Evolutionary conservation across 768 basidiomycete species (phyloP).

Genomic region (Lactifluus subvellereus): DNA sequence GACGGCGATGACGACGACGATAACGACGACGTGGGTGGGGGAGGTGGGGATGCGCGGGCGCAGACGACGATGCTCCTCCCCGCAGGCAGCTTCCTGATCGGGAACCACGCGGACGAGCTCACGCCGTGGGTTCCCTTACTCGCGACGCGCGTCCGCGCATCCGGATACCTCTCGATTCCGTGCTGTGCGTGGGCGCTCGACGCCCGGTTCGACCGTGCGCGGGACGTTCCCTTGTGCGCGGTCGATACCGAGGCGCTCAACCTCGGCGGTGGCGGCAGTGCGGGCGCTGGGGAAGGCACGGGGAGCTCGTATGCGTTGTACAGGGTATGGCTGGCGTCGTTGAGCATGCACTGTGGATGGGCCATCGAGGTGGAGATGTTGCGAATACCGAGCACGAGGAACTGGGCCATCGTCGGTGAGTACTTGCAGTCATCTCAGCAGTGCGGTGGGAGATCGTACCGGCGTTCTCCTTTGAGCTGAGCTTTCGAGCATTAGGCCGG

Average conservation of each 20-base stretch:
- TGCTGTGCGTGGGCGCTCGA: conserved; percentile 90
- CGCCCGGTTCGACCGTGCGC: conserved; percentile 49
- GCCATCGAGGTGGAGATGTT: conserved; percentile 78
- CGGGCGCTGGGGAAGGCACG: conserved; percentile 52
- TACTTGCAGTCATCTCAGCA: background rate
- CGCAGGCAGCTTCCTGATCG: conserved; percentile 69
- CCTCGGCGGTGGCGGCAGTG: conserved; percentile 42
- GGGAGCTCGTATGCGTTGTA: conserved; percentile 75
- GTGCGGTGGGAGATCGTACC: background rate
- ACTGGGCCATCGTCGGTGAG: conserved; percentile 85
- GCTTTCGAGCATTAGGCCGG: conserved; percentile 30
- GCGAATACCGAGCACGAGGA: conserved; percentile 88
- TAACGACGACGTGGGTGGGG: too few relatives aligned
- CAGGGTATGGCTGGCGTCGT: conserved; percentile 76
- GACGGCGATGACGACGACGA: background rate
- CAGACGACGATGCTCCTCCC: conserved; percentile 30
- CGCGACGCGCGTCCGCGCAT: conserved; percentile 51
- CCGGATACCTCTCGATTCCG: conserved; percentile 78
- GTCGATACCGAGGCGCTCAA: conserved; percentile 40
- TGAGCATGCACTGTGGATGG: conserved; percentile 78
- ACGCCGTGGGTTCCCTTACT: conserved; percentile 92
- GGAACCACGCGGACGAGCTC: conserved; percentile 94
- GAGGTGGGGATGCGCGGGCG: background rate
- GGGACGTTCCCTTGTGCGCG: conserved; percentile 29
- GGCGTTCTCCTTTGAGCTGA: background rate